A percentile compares a stretch with the other conserved stretches of the same genome.
phyloP scores from a whole-genome alignment of 805 yeast species.

The Barnettozyma sp. region DNA sequence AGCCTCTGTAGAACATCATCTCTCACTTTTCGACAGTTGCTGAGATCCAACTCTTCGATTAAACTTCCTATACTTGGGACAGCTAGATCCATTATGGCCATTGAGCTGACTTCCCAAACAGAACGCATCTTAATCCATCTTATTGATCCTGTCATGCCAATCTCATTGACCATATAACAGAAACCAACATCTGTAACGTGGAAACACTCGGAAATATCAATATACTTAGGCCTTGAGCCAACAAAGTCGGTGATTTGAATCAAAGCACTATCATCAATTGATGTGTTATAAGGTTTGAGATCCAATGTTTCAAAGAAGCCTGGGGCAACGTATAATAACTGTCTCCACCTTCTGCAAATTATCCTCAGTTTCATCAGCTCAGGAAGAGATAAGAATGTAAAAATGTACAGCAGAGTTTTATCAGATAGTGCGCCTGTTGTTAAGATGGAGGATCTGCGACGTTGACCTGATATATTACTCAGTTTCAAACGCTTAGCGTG shows the following conservation, averaged over 20 bases:
- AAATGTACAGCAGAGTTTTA: slow-evolving; percentile 44
- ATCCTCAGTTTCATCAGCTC: slow-evolving; percentile 52
- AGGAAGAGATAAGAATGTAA: slow-evolving; percentile 46
- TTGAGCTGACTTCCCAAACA: slow-evolving; percentile 72
- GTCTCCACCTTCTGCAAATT: slow-evolving; percentile 65
- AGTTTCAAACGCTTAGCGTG: slow-evolving; percentile 48
- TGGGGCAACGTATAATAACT: slow-evolving; percentile 50
- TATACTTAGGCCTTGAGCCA: slow-evolving; percentile 54
- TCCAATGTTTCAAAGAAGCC: slow-evolving; percentile 46
- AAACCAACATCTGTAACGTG: slow-evolving; percentile 75
- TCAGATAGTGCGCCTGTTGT: slow-evolving; percentile 58
- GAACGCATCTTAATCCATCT: slow-evolving; percentile 52
- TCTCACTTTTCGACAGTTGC: slow-evolving; percentile 66
- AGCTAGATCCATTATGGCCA: slow-evolving; percentile 76
- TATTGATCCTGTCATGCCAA: slow-evolving; percentile 59
- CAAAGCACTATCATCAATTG: slow-evolving; percentile 50
- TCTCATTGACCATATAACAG: slow-evolving; percentile 59
- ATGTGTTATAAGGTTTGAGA: slow-evolving; percentile 54
- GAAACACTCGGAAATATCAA: slow-evolving; percentile 66
- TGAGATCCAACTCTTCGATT: slow-evolving; percentile 54
- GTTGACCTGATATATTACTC: slow-evolving; percentile 33
- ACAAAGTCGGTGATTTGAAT: slow-evolving; percentile 59
- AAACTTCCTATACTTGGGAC: slow-evolving; percentile 55
- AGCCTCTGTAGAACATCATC: slow-evolving; percentile 66
- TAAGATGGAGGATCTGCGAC: slow-evolving; percentile 50